These are phyloP conservation scores for Heritiera littoralis DNA, from an alignment of 345 rosid genomes.

Conservation along the genomic window DNA sequence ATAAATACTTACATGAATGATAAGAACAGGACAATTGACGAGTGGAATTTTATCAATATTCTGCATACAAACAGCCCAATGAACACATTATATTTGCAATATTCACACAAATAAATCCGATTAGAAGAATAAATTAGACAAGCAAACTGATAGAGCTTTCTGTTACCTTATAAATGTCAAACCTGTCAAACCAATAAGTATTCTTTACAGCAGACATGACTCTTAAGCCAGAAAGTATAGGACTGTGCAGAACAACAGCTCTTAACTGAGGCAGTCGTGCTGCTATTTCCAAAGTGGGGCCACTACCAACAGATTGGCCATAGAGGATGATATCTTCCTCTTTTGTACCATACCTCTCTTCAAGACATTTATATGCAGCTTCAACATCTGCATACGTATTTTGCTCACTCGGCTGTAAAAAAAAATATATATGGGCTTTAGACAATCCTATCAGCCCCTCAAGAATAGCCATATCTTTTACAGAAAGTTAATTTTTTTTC, in stretches of 20 bases:
- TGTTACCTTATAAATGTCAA: slow-evolving; percentile 88
- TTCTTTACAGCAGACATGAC: slow-evolving; percentile 98
- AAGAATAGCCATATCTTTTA: not conserved
- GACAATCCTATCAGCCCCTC: slow-evolving; percentile 17
- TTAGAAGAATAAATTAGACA: slow-evolving; percentile 9
- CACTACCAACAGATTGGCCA: slow-evolving; percentile 99
- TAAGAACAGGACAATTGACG: slow-evolving; percentile 89
- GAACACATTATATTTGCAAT: slow-evolving; percentile 11
- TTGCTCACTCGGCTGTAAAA: slow-evolving; percentile 88
- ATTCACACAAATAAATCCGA: slow-evolving; percentile 11
- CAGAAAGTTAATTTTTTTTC: not conserved
- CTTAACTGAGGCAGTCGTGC: slow-evolving; percentile 70
- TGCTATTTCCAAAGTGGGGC: slow-evolving; percentile 93
- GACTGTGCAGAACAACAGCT: slow-evolving; percentile 93
- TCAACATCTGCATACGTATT: slow-evolving; percentile 92
- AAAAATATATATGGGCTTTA: slow-evolving; percentile 20
- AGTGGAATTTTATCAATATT: slow-evolving; percentile 93
- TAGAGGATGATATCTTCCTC: slow-evolving; percentile 91
- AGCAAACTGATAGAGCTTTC: slow-evolving; percentile 9
- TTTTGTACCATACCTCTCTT: slow-evolving; percentile 80
- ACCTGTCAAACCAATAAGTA: slow-evolving; percentile 83
- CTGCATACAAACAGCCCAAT: slow-evolving; percentile 46
- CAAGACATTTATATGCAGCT: slow-evolving; percentile 92
- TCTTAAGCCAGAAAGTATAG: slow-evolving; percentile 93
- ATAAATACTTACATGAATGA: slow-evolving; percentile 81